Evolutionary conservation across 1,284 basidiomycete genomes (phyloP), one percentile per base, ranked within the genome.

Genomic region (Cutaneotrichosporon arboriforme): DNA sequence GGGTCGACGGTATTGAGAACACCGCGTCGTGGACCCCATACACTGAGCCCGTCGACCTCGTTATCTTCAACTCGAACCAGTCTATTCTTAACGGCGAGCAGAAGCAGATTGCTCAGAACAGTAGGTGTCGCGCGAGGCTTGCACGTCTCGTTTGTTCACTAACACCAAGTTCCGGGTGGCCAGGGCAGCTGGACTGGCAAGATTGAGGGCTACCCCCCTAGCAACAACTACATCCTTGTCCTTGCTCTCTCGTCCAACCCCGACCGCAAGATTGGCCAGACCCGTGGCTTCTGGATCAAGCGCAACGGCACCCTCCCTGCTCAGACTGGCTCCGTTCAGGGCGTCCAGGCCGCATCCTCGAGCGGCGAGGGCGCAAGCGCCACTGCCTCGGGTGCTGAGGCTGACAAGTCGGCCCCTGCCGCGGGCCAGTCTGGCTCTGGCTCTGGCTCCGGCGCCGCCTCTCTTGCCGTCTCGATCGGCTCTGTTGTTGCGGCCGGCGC

Each of bases 401-500:
- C 62, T 50, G 53, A 51, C 43, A 57, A 46, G n/a, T 65, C 64
- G 41, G 48, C 62, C 8, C 31, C 44, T 35, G 59, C 54, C 44
- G 66, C 64, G 45, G 47, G 56, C 43, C 51, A 35, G 43, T 31
- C 26, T 31, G 26, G 26, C 26, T 47, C 40, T 54, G 46, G 26
- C 7, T 31, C 26, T 5, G 26, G 26, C 10, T 31, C 26, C 10
- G 26, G 26, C 10, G 26, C 26, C 21, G 62, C 62, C 1, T 67
- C 61, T 51, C 53, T 54, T 13, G 61, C 44, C 66, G 68, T 39
- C 44, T 68, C 45, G 44, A 45, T 38, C 35, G 35, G 52, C 51
- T 33, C 48, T 8, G 44, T 44, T 47, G 52, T 60, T 17, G 64
- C 49, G 20, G 52, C 56, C 26, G 64, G 67, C 50, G 69, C 63